Percentiles rank a stretch among this genome's conserved stretches.
These are phyloP conservation scores for Spergularia marina DNA, from an alignment of 148 eudicot genomes.

Conservation along the genomic window DNA sequence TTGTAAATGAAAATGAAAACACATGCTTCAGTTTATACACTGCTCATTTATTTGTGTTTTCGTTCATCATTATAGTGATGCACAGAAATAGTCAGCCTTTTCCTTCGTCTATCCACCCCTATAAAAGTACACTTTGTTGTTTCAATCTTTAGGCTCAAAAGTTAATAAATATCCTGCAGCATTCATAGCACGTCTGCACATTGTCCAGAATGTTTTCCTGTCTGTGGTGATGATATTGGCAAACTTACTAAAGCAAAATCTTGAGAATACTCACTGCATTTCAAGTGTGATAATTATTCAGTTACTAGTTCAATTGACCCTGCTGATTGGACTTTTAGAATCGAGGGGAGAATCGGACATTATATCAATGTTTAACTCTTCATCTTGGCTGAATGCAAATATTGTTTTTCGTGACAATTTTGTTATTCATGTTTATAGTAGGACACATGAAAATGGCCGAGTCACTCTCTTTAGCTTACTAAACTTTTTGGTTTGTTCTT, in stretches of 20 bases:
- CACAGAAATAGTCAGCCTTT: neutral
- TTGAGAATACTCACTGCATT: neutral
- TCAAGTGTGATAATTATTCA: neutral
- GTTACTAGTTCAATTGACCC: neutral
- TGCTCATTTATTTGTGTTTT: neutral
- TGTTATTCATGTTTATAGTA: neutral
- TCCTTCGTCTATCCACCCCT: neutral
- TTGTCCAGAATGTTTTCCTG: neutral
- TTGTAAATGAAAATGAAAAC: too few relatives aligned
- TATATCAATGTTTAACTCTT: neutral
- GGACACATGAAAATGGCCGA: neutral
- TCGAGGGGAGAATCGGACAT: neutral
- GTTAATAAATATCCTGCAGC: neutral
- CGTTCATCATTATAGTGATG: constrained; percentile 1
- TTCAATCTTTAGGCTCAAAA: neutral
- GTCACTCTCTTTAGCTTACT: neutral
- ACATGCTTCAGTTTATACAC: neutral
- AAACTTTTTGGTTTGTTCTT: neutral
- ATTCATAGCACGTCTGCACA: neutral
- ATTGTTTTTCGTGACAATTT: neutral
- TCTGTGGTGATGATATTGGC: neutral
- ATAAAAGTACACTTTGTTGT: neutral
- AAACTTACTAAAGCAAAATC: neutral
- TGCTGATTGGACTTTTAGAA: neutral
- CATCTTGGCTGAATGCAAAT: neutral